Evolutionary conservation across 495 filamentous ascomycete genomes (phyloP), one percentile per base, ranked within the genome.

Genomic region (Penicillium lividum): DNA sequence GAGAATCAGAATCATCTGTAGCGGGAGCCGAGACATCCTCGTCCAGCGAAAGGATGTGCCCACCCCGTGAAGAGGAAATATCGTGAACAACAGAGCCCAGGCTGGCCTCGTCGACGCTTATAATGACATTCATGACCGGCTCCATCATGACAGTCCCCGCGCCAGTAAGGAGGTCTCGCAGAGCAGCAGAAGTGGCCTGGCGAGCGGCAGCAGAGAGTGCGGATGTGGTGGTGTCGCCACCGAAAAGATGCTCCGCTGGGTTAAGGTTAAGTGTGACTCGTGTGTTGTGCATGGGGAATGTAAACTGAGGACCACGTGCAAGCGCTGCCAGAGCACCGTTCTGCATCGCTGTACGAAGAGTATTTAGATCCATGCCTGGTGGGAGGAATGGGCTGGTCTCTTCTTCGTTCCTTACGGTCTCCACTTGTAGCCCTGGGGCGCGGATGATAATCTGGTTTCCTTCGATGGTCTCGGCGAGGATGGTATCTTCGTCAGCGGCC

Each of bases 71-170:
- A 11, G 90, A 85, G 15, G 84, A 87, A 42, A 99, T 82, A 65
- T 99, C 95, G 58, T 94, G 91, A 44, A 96, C 89, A n/a, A 99
- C 90, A 3, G 84, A 80, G 11, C 92, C 91, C 18, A 97, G 82
- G 27, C 83, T 84, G 13, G 80, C 81, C 75, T 97, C 94, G 65
- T 93, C 88, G 54, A 93, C 88, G 69, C 79, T 82, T 65, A 99
- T 93, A 16, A 84, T 85, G 9, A 90, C 92, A 59, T 86, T 83
- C 89, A 97, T 95, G 28, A 98, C 86, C 0, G 93, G 93, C 70
- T 99, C 95, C 79, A 98, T 89, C 45, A 99, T 76, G 1, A 80
- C 82, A 5, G 88, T 81, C 1, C 74, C 74, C 0, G 72, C 63
- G 8, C 58, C 59, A 22, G 66, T 40, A 38, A 69, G 40, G 28